Base-by-base conservation (phyloP, 129 eudicot genomes). In the Chrysanthemum makinoi region DNA sequence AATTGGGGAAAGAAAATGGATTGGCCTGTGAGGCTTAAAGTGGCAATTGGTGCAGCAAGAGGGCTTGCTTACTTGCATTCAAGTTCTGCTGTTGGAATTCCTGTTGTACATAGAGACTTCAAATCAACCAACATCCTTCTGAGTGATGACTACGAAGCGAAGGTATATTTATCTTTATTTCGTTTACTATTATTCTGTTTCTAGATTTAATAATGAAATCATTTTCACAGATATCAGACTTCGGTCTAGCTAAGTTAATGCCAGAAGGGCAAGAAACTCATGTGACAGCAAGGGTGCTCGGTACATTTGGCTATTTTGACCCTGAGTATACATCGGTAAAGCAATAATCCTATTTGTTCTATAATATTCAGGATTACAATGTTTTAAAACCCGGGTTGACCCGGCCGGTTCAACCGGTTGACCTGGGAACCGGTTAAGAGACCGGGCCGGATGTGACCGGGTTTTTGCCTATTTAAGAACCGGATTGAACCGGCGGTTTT, bases 1-100 rank as follows among this genome's bases (percentile, higher is more conserved):
- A 76, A 83, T 94, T 46, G 93, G 82, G 81, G 94, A 90, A 70
- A 81, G 77, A 95, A 84, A 84, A 90, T 95, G 94, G 97, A 95
- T 54, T 95, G 99, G 99, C 77, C 88, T 11, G 75, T 79, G 77
- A 88, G 99, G 83, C 96, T 95, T 2, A 88, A 84, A 79, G 94
- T 95, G 76, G 99, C 97, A 77, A 64, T 95, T 50, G 99, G 99
- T 49, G 94, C 96, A 75, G 99, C 99, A 81, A 81, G 85, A 83
- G 99, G 99, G 68, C 99, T 95, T 59, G 97, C 99, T 56, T 95
- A 90, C 78, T 84, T 95, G 44, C 99, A 95, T 79, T 95, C 99
- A 55, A 84, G 94, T 83, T 80, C 97, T 46, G 82, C 96, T 54
- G 96, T 90, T 72, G 99, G 99, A 28, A 90, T 90, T 80, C 99